Evolutionary conservation across 129 eudicot species (phyloP).

Genomic region (Deinandra increscens): DNA sequence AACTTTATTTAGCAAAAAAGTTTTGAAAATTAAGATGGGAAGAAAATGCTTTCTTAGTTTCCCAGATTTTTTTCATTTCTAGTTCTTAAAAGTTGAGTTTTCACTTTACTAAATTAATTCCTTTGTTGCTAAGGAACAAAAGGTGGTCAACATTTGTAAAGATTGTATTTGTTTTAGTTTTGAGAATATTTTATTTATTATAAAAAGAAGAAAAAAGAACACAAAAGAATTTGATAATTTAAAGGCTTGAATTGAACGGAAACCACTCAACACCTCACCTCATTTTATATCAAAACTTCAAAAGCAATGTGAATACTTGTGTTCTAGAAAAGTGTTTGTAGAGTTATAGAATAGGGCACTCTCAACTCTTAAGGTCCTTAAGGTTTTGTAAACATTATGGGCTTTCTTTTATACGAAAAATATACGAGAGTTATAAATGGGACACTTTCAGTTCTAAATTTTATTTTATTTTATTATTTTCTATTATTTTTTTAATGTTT

Average conservation of each 20-base stretch:
- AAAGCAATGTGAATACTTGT: constrained; percentile 21
- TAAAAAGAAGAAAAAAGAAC: neutral
- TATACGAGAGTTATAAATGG: too few species aligned
- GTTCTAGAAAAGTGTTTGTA: neutral
- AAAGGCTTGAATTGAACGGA: constrained; percentile 20
- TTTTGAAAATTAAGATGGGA: constrained; percentile 11
- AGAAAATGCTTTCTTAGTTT: constrained; percentile 10
- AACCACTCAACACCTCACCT: neutral
- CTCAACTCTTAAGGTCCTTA: neutral
- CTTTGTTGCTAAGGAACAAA: constrained; percentile 29
- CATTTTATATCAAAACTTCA: neutral
- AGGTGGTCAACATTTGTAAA: constrained; percentile 12
- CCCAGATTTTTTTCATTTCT: neutral
- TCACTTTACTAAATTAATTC: constrained; percentile 9
- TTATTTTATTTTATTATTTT: too few species aligned
- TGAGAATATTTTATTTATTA: neutral
- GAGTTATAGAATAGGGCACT: constrained; percentile 13
- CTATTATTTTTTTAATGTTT: too few species aligned
- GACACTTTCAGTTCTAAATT: too few species aligned
- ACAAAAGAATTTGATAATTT: neutral
- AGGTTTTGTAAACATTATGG: too few species aligned
- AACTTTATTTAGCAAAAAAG: too few species aligned
- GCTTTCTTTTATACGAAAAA: too few species aligned
- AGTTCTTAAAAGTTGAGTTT: constrained; percentile 10
- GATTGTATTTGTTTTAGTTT: constrained; percentile 10